A percentile compares a stretch with the other conserved stretches of the same genome.
Evolutionary conservation across 805 yeast species (phyloP).

Genomic region (Pichia cephalocereana): DNA sequence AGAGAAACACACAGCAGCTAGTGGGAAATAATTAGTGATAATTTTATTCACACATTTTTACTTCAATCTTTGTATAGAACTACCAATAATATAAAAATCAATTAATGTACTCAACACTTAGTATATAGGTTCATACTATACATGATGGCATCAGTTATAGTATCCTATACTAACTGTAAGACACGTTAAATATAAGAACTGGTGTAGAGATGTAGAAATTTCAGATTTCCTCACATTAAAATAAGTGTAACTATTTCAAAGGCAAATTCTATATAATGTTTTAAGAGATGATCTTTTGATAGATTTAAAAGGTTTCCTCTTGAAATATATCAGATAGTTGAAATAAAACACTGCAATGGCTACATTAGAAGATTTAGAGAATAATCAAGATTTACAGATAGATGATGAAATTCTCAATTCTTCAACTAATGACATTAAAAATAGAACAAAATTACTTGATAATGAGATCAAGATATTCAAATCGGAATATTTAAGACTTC

Average conservation of each 20-base stretch:
- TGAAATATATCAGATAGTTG: background rate
- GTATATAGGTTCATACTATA: no score
- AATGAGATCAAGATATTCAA: conserved; percentile 93
- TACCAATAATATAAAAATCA: background rate
- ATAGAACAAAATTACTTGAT: conserved; percentile 80
- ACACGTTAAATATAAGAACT: background rate
- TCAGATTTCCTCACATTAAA: background rate
- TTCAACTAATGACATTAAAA: conserved; percentile 73
- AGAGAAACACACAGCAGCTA: background rate
- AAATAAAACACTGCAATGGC: conserved; percentile 42
- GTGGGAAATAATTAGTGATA: background rate
- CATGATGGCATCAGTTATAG: no score
- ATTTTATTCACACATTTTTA: no score
- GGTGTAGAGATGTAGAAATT: conserved; percentile 1
- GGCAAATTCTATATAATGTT: no score
- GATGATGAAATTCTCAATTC: conserved; percentile 76
- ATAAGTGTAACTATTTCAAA: no score
- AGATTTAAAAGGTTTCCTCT: no score
- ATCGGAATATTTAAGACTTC: conserved; percentile 81
- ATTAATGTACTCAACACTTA: no score
- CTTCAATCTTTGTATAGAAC: background rate
- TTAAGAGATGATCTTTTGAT: no score
- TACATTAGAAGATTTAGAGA: conserved; percentile 74
- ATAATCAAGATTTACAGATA: conserved; percentile 45
- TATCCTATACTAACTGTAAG: no score